phyloP scores from a whole-genome alignment of 1,284 basidiomycete genomes.

The Fistulina hepatica region DNA sequence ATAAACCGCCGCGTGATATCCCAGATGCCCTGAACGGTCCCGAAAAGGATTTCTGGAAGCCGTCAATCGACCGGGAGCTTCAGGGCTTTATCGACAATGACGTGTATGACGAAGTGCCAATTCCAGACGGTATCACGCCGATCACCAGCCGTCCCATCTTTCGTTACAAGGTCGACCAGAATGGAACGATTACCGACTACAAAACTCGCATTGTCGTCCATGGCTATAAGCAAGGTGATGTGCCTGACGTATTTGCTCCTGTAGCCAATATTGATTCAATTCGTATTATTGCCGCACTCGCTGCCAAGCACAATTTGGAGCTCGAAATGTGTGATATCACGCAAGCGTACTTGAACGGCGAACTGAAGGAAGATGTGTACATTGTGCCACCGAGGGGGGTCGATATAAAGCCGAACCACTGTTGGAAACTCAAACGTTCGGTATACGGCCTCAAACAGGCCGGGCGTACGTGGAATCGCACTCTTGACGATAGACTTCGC shows the following conservation, averaged over 20 bases:
- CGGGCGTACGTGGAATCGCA: conserved; percentile 16
- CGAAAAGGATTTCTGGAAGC: no score
- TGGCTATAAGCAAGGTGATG: conserved; percentile 18
- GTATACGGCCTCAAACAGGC: conserved; percentile 20
- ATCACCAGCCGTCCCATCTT: conserved; percentile 3
- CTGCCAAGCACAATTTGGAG: conserved; percentile 20
- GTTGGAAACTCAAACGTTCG: conserved; percentile 13
- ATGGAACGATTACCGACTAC: conserved; percentile 13
- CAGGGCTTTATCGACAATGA: conserved; percentile 11
- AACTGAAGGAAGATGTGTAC: conserved; percentile 14
- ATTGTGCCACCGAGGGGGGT: conserved; percentile 14
- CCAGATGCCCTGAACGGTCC: no score
- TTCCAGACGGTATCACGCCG: conserved; percentile 12
- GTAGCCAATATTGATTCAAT: conserved; percentile 23
- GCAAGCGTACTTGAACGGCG: conserved; percentile 23
- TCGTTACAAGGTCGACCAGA: conserved; percentile 4
- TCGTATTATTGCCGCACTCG: conserved; percentile 22
- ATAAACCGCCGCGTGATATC: no score
- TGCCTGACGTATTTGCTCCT: conserved; percentile 24
- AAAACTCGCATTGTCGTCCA: conserved; percentile 13
- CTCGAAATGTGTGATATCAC: conserved; percentile 26
- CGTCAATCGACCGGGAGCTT: no score
- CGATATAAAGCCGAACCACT: conserved; percentile 9
- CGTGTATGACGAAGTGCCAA: conserved; percentile 14
- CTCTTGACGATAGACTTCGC: conserved; percentile 11